Conservation (phyloP, 495 filamentous ascomycete species). For the Aspergillus sclerotioniger region DNA sequence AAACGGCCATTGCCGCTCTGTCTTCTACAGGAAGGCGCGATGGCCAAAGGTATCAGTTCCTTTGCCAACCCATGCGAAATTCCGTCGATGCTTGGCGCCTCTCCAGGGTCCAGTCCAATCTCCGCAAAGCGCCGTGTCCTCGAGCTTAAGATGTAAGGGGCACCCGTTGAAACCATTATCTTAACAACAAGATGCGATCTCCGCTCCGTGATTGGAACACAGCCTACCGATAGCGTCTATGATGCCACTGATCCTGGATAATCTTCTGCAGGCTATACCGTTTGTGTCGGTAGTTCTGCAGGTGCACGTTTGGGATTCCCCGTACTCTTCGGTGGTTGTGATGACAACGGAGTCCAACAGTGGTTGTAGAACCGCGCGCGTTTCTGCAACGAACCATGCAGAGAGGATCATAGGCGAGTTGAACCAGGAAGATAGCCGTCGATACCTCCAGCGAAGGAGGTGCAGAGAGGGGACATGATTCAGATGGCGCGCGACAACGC, state of each 20-base stretch:
- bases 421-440: background rate
- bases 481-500: constrained; percentile 17
- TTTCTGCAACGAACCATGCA: constrained; percentile 9
- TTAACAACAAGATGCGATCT: background rate
- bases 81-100: background rate
- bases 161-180: background rate
- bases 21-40: background rate
- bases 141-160: background rate
- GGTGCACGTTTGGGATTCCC: constrained; percentile 12
- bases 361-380: constrained; percentile 15
- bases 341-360: background rate
- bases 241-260: background rate
- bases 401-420: background rate
- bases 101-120: background rate
- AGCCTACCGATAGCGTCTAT: background rate
- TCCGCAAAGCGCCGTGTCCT: constrained; percentile 7
- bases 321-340: background rate
- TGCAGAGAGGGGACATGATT: constrained; percentile 5
- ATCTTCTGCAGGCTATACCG: constrained; percentile 11
- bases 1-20: background rate
- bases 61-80: background rate
- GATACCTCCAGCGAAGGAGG: background rate
- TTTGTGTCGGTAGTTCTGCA: constrained; percentile 9
- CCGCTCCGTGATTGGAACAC: background rate
- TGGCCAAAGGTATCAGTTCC: background rate